These are phyloP conservation scores for Mortierella sp. DNA, from an alignment of 371 early-diverging fungal genomes.

Conservation along the genomic window DNA sequence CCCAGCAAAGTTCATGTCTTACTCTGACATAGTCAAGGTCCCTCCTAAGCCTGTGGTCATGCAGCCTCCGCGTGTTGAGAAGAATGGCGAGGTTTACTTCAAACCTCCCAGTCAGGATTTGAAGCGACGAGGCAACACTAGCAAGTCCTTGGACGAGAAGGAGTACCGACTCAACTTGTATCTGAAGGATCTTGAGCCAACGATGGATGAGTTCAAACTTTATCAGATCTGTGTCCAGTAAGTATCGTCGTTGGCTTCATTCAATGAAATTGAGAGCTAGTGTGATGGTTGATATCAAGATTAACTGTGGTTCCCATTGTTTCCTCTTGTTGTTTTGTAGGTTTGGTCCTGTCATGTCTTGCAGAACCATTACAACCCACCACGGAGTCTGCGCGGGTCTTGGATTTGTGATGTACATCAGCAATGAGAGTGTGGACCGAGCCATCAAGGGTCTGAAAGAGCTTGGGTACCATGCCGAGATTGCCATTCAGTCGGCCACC, in stretches of 20 bases:
- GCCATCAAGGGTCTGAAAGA: constrained; percentile 38
- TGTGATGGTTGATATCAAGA: neutral
- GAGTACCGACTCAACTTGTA: constrained; percentile 50
- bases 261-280: neutral
- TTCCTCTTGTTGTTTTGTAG: constrained; percentile 1
- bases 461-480: constrained; percentile 47
- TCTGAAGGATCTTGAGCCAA: constrained; percentile 48
- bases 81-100: neutral
- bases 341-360: constrained; percentile 51
- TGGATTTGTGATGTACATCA: constrained; percentile 53
- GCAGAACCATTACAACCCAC: constrained; percentile 39
- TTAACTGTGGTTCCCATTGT: neutral
- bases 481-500: constrained; percentile 48
- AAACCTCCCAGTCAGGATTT: constrained; percentile 30
- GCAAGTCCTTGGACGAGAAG: constrained; percentile 40
- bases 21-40: constrained; percentile 44
- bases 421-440: constrained; percentile 30
- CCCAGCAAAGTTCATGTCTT: constrained; percentile 29
- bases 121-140: constrained; percentile 53
- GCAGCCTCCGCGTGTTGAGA: neutral
- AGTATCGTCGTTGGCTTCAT: neutral
- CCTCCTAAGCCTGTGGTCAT: constrained; percentile 15
- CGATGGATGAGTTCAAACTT: constrained; percentile 46
- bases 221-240: constrained; percentile 52
- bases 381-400: constrained; percentile 48